Conservation (phyloP, 1,284 basidiomycete species). For the Sporisorium reilianum region DNA sequence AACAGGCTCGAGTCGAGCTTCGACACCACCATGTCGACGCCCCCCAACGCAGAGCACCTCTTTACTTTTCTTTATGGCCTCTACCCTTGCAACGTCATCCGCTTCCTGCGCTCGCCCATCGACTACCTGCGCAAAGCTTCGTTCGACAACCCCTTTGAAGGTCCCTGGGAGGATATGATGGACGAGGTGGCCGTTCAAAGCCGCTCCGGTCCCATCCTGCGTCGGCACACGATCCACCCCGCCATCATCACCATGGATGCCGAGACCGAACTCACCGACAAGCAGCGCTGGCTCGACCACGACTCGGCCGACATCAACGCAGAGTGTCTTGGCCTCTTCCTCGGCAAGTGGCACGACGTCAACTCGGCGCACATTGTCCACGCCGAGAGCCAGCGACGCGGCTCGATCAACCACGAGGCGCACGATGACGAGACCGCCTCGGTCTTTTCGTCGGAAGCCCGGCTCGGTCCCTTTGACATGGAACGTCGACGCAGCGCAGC, state of each 20-base stretch:
- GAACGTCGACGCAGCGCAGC: constrained; percentile 33
- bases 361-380: constrained; percentile 40
- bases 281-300: constrained; percentile 78
- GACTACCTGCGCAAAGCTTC: constrained; percentile 77
- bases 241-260: constrained; percentile 78
- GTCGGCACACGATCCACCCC: constrained; percentile 81
- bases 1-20: constrained; percentile 54
- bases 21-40: constrained; percentile 48
- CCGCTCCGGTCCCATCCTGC: constrained; percentile 73
- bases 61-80: constrained; percentile 87
- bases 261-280: constrained; percentile 75
- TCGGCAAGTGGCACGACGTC: constrained; percentile 56
- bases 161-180: constrained; percentile 74
- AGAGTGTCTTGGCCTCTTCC: constrained; percentile 74
- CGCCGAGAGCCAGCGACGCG: constrained; percentile 36
- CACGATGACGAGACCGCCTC: constrained; percentile 37
- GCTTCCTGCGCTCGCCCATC: constrained; percentile 78
- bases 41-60: constrained; percentile 63
- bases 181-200: constrained; percentile 73
- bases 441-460: constrained; percentile 34
- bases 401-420: constrained; percentile 20
- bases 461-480: constrained; percentile 37
- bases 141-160: constrained; percentile 72
- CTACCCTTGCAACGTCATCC: constrained; percentile 84
- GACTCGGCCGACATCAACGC: constrained; percentile 78